phyloP scores from a whole-genome alignment of 1,284 basidiomycete genomes.

The Ceratobasidium sp. region DNA sequence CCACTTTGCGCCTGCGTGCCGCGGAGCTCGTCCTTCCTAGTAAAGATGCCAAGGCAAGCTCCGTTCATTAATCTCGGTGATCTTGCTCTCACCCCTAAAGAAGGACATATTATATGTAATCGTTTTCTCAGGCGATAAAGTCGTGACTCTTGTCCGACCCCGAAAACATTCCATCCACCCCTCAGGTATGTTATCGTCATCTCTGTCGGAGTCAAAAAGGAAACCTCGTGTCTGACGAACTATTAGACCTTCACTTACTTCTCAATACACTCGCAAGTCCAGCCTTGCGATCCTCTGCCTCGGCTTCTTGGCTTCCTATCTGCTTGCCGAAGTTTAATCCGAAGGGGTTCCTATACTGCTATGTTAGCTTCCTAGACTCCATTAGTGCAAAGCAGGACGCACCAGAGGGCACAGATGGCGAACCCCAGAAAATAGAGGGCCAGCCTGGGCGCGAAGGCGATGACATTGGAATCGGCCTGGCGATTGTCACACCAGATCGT shows the following conservation, averaged over 20 bases:
- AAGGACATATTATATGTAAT: slow-evolving; percentile 93
- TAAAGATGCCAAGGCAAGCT: slow-evolving; percentile 77
- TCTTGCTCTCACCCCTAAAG: slow-evolving; percentile 21
- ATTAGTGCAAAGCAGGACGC: neutral
- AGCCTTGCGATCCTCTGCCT: slow-evolving; percentile 71
- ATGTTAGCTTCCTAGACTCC: slow-evolving; percentile 75
- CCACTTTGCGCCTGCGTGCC: slow-evolving; percentile 71
- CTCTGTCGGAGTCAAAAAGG: neutral
- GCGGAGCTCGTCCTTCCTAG: slow-evolving; percentile 81
- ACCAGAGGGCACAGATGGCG: neutral
- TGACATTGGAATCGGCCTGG: slow-evolving; percentile 52
- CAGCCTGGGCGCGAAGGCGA: neutral
- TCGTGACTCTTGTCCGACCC: slow-evolving; percentile 90
- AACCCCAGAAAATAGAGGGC: slow-evolving; percentile 1
- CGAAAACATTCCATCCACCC: slow-evolving; percentile 95
- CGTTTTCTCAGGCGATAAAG: slow-evolving; percentile 78
- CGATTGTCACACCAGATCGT: slow-evolving; percentile 58
- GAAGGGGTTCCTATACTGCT: slow-evolving; percentile 91
- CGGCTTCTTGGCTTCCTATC: slow-evolving; percentile 91
- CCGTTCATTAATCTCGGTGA: neutral
- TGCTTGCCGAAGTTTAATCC: slow-evolving; percentile 96
- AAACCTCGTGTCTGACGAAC: neutral
- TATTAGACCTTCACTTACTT: slow-evolving; percentile 83
- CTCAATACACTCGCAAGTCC: slow-evolving; percentile 79
- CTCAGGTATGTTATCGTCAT: slow-evolving; percentile 65